Evolutionary conservation across 192 early-diverging fungal species (phyloP), one percentile per base, ranked within the genome.

Genomic region (Funneliformis mosseae): DNA sequence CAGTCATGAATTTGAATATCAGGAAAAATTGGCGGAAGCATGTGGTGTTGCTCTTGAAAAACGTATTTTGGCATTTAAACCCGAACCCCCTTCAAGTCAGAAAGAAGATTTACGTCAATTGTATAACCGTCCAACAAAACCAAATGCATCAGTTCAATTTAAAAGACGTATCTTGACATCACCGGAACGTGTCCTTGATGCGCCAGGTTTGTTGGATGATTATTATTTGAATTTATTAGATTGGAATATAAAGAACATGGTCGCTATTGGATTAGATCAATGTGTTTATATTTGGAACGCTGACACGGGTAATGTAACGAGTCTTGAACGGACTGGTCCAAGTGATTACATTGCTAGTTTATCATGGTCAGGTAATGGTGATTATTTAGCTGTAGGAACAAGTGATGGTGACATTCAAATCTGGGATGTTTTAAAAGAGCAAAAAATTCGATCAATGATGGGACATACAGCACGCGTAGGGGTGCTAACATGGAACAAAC

Each of bases 181-280:
- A 16, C 95, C 97, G 0, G 94, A 95, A 78, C 91, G 90, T 46
- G 87, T 97, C 4, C 87, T 99, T 41, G 97, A 99, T 87, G 96
- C 97, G 2, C 96, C 96, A 4, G 92, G 92, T 0, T 81, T 99
- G 74, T 79, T 88, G 25, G 97, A 99, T 77, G 97, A 99, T 84
- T 99, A 95, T 83, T 99, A 99, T 83, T 86, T 98, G 25, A 99
- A 98, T 74, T 76, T 98, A 38, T 86, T 99, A 12, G 97, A 98
- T 84, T 99, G 98, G 98, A 95, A 91, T 10, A 70, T 83, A 16
- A 84, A 83, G 21, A 97, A 98, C 78, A 84, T 91, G 16, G 86
- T 99, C 14, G 96, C 94, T 18, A 93, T 99, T 77, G 98, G 93
- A 0, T 85, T 99, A 4, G 94, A 93, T 43, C 88, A 89, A 62